Evolutionary conservation across 2,329 filamentous ascomycete species (phyloP).

Genomic region (Hypoxylon sp.): DNA sequence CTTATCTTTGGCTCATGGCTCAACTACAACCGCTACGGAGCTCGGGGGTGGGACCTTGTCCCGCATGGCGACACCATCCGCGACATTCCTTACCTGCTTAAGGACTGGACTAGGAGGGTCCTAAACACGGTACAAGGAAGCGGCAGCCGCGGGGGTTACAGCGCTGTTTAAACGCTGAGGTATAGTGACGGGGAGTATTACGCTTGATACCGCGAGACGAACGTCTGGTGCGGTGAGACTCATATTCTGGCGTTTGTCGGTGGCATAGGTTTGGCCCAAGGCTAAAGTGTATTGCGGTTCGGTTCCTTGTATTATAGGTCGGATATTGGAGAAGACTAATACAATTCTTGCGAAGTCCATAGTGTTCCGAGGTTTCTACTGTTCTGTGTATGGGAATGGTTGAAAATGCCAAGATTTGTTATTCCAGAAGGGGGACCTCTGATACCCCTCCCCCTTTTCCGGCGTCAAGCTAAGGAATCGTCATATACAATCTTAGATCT

Average conservation of each 20-base stretch:
- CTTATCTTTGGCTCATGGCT: conserved; percentile 99
- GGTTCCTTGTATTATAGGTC: conserved; percentile 34
- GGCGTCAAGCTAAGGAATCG: not conserved
- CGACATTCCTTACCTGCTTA: conserved; percentile 90
- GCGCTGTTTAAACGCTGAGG: conserved; percentile 75
- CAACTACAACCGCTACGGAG: conserved; percentile 97
- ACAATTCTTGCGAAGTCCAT: conserved; percentile 9
- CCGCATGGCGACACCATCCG: conserved; percentile 93
- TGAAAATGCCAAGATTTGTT: not conserved
- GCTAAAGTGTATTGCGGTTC: conserved; percentile 17
- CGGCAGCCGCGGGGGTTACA: conserved; percentile 90
- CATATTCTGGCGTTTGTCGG: conserved; percentile 31
- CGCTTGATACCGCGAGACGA: not conserved
- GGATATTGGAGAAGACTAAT: conserved; percentile 28
- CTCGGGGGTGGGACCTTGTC: conserved; percentile 92
- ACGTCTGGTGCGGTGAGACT: not conserved
- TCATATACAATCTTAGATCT: not conserved
- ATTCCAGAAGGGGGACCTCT: not conserved
- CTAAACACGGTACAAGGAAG: conserved; percentile 87
- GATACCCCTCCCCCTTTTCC: not conserved
- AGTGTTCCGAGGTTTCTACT: not conserved
- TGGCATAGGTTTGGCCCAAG: conserved; percentile 13
- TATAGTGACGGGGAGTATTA: not conserved
- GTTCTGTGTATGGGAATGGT: not conserved
- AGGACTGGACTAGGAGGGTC: conserved; percentile 86